Conservation (phyloP, 2,329 filamentous ascomycete genomes). For the Celoporthe dispersa region DNA sequence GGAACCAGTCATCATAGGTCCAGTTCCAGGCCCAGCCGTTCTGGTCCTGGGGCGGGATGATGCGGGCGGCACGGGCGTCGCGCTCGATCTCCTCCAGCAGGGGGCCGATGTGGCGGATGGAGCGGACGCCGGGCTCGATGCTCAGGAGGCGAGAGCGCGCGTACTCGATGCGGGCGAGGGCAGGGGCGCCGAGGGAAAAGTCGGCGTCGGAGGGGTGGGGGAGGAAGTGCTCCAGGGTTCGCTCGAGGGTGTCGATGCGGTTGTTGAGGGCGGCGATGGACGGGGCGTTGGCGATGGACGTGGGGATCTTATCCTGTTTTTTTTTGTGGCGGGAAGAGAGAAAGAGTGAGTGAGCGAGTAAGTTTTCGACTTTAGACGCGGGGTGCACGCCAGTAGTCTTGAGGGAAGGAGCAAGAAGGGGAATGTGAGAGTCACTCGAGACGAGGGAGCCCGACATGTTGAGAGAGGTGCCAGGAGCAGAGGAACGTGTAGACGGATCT, state of each 20-base stretch:
- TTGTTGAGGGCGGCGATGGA: constrained; percentile 14
- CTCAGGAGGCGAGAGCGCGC: constrained; percentile 11
- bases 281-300: constrained; percentile 11
- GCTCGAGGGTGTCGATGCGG: constrained; percentile 12
- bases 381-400: neutral
- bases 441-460: neutral
- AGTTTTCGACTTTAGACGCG: neutral
- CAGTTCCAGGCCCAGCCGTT: constrained; percentile 21
- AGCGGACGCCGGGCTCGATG: constrained; percentile 12
- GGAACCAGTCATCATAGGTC: constrained; percentile 23
- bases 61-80: constrained; percentile 11
- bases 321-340: neutral
- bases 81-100: constrained; percentile 16
- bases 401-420: neutral
- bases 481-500: neutral
- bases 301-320: constrained; percentile 17
- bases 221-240: constrained; percentile 15
- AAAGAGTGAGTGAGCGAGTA: neutral
- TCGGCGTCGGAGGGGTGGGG: neutral
- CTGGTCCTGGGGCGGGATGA: constrained; percentile 18
- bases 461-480: no score
- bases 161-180: neutral
- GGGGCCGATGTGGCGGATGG: constrained; percentile 5
- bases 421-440: neutral
- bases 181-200: constrained; percentile 1